Percentiles rank a stretch among this genome's conserved stretches.
Evolutionary conservation across 176 grass and related monocot genomes (phyloP).

Genomic region (Carex scoparia): DNA sequence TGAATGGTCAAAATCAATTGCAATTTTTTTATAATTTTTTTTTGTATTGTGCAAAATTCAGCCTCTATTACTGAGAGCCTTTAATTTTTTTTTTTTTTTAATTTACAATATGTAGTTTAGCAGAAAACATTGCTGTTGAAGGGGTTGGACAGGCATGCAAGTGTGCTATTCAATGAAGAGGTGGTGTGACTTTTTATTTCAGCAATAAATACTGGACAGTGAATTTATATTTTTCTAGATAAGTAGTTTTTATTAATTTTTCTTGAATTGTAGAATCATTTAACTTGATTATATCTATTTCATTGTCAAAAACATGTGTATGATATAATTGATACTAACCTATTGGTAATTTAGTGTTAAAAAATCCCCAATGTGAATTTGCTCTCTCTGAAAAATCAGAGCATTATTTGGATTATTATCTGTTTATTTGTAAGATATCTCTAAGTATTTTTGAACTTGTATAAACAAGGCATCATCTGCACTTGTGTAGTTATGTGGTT

Average conservation of each 20-base stretch:
- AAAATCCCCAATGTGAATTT: no score
- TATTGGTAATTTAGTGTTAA: no score
- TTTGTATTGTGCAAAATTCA: no score
- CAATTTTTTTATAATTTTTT: background rate
- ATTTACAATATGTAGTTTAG: background rate
- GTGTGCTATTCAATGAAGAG: constrained; percentile 37
- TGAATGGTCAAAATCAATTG: no score
- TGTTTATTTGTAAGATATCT: no score
- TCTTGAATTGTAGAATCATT: background rate
- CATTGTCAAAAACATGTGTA: background rate
- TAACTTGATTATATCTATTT: background rate
- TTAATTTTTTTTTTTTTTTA: background rate
- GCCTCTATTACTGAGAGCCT: background rate
- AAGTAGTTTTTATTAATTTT: background rate
- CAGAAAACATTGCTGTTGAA: constrained; percentile 23
- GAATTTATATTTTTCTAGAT: background rate
- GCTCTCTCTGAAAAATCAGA: no score
- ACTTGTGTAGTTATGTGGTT: no score
- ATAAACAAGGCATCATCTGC: no score
- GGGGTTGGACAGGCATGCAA: constrained; percentile 25
- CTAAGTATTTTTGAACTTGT: no score
- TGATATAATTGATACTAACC: no score
- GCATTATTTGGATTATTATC: no score
- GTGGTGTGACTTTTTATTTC: background rate
- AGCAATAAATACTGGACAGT: background rate